Evolutionary conservation across 2,329 filamentous ascomycete genomes (phyloP).

Genomic region (Ceratocystis albifundus): DNA sequence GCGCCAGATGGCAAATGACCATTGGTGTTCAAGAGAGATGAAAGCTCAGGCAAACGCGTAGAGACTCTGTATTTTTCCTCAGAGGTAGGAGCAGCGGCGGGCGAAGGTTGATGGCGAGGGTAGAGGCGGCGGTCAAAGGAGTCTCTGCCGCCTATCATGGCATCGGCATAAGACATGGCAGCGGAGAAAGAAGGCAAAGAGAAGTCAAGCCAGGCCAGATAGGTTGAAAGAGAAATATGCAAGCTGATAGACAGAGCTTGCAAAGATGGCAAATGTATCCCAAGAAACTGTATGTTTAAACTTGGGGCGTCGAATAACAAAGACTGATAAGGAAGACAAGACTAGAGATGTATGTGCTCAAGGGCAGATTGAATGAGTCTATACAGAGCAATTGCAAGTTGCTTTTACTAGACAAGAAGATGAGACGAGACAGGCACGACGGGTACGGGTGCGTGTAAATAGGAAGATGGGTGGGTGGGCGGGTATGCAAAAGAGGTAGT

Average conservation of each 20-base stretch:
- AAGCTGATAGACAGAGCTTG: too few relatives aligned
- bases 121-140: background rate
- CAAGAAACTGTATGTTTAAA: too few relatives aligned
- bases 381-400: background rate
- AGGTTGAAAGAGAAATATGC: too few relatives aligned
- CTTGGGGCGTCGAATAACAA: background rate
- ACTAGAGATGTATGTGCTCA: background rate
- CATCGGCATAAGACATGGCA: slow-evolving; percentile 1
- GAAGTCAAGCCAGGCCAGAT: background rate
- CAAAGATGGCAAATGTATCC: too few relatives aligned
- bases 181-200: background rate
- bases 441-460: background rate
- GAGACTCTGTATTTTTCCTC: background rate
- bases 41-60: slow-evolving; percentile 7
- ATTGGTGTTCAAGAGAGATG: slow-evolving; percentile 1
- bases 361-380: background rate
- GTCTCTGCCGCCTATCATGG: background rate
- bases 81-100: background rate
- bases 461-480: background rate
- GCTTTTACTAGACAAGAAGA: background rate
- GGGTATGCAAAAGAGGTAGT: background rate
- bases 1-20: background rate
- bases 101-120: background rate
- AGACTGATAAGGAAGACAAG: background rate
- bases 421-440: background rate